Evolutionary conservation across 2,329 filamentous ascomycete genomes (phyloP).

Genomic region (Xylaria multiplex): DNA sequence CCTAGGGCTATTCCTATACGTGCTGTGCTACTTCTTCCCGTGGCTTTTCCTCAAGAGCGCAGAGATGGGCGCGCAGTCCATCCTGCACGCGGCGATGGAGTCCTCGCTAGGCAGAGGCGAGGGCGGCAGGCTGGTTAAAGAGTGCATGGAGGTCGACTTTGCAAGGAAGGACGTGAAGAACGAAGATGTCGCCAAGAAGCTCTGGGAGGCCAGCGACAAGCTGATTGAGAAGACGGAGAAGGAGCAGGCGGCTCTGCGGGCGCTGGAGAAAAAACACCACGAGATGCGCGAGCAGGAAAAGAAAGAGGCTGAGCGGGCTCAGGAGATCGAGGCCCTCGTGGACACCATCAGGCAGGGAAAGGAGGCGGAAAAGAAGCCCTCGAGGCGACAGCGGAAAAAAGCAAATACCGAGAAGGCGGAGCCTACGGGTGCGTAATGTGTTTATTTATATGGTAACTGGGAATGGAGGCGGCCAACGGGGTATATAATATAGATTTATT

Average conservation of each 20-base stretch:
- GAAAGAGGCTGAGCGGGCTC: conserved; percentile 46
- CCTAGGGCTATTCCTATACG: conserved; percentile 79
- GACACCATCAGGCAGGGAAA: conserved; percentile 50
- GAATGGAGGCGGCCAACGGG: background rate
- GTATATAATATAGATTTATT: conserved; percentile 19
- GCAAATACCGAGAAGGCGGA: conserved; percentile 39
- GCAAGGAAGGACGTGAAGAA: conserved; percentile 79
- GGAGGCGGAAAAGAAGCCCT: conserved; percentile 48
- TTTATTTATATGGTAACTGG: background rate
- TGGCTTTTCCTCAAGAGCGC: conserved; percentile 92
- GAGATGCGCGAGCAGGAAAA: conserved; percentile 49
- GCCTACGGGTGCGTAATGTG: conserved; percentile 22
- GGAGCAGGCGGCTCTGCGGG: conserved; percentile 67
- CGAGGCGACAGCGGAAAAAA: conserved; percentile 49
- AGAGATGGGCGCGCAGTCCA: conserved; percentile 83
- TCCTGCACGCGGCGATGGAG: conserved; percentile 89
- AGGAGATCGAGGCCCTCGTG: conserved; percentile 46
- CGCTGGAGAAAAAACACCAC: conserved; percentile 53
- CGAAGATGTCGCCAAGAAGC: conserved; percentile 80
- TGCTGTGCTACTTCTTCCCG: conserved; percentile 80
- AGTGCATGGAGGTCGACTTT: conserved; percentile 81
- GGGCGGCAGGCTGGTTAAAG: conserved; percentile 83
- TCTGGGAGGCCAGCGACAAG: conserved; percentile 91
- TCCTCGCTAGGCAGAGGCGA: conserved; percentile 69
- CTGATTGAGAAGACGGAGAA: conserved; percentile 86